A percentile compares a stretch with the other conserved stretches of the same genome.
Evolutionary conservation across 202 grass and related monocot genomes (phyloP).

Genomic region (Schoenoplectus tabernaemontani): DNA sequence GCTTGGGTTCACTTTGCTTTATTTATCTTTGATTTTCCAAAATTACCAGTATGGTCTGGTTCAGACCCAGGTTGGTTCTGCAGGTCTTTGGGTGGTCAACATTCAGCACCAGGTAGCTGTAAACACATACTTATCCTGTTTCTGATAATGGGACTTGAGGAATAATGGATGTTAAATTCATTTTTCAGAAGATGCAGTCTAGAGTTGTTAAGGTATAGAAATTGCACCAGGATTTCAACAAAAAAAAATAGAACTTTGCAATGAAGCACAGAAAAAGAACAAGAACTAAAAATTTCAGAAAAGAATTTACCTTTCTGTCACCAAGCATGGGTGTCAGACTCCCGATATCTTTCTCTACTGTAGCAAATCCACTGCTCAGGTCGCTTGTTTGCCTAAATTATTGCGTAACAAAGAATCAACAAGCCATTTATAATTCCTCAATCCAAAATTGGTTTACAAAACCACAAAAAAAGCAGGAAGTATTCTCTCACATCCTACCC

Average conservation of each 20-base stretch:
- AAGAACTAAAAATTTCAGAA: background rate
- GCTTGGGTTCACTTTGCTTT: too few relatives aligned
- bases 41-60: background rate
- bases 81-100: background rate
- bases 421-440: background rate
- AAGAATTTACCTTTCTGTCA: conserved; percentile 78
- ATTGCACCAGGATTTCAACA: background rate
- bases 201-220: background rate
- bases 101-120: background rate
- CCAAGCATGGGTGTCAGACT: conserved; percentile 75
- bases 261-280: too few relatives aligned
- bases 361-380: conserved; percentile 56
- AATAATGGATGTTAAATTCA: too few relatives aligned
- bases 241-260: background rate
- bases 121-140: background rate
- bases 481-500: too few relatives aligned
- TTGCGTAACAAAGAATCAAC: conserved; percentile 8
- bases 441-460: background rate
- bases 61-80: background rate
- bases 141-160: background rate
- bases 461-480: too few relatives aligned
- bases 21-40: background rate
- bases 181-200: too few relatives aligned
- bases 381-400: conserved; percentile 62
- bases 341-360: conserved; percentile 68